Percentiles rank a stretch among this genome's conserved stretches.
These are phyloP conservation scores for Triticum timopheevii DNA, from an alignment of 176 grass and related monocot species.

Conservation along the genomic window DNA sequence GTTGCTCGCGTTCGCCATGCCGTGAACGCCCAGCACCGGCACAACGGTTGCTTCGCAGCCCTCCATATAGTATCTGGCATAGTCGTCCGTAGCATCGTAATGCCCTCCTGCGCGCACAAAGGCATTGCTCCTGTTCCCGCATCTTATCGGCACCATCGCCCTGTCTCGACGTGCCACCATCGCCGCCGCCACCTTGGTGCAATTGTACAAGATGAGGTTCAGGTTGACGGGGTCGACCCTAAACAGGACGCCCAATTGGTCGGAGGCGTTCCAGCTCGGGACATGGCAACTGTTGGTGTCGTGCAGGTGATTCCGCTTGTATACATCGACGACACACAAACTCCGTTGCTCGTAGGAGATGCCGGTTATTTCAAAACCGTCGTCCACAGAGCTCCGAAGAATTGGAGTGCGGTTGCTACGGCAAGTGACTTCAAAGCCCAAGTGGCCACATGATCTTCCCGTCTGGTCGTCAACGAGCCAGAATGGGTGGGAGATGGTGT, in stretches of 20 bases:
- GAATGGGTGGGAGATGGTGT: background rate
- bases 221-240: background rate
- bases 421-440: background rate
- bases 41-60: background rate
- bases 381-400: background rate
- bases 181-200: background rate
- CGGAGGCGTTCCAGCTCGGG: background rate
- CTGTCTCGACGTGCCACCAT: background rate
- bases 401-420: too few species aligned
- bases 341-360: background rate
- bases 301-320: rapidly evolving
- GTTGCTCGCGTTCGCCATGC: background rate
- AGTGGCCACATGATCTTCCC: background rate
- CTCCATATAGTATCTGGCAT: background rate
- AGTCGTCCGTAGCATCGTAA: background rate
- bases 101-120: background rate
- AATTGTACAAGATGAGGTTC: background rate
- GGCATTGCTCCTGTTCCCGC: background rate
- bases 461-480: background rate
- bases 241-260: background rate
- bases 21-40: background rate
- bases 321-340: background rate
- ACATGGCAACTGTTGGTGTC: background rate
- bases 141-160: background rate
- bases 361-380: too few species aligned